Evolutionary conservation across 495 filamentous ascomycete genomes (phyloP).

Genomic region (Trichoderma virens): DNA sequence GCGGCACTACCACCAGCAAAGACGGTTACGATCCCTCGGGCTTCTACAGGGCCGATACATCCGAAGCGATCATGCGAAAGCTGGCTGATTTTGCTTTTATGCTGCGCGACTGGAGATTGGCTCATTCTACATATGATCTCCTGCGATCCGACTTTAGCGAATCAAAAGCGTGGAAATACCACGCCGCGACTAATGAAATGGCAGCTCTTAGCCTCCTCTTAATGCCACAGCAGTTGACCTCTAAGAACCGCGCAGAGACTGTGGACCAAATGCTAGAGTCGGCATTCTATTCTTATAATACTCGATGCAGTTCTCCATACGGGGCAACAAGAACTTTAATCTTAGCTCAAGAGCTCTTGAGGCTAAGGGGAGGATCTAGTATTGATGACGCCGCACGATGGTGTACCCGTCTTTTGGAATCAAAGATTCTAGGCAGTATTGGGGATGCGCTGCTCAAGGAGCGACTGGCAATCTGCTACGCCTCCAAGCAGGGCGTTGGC

Average conservation of each 20-base stretch:
- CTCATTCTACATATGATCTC: conserved; percentile 82
- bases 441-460: conserved; percentile 77
- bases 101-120: conserved; percentile 91
- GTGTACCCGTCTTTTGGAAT: conserved; percentile 72
- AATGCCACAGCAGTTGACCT: conserved; percentile 57
- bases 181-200: conserved; percentile 92
- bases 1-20: conserved; percentile 28
- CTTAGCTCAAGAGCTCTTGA: conserved; percentile 72
- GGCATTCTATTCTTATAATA: conserved; percentile 85
- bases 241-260: conserved; percentile 66
- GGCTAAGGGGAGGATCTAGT: conserved; percentile 64
- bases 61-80: conserved; percentile 87
- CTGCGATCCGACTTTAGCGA: conserved; percentile 80
- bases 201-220: conserved; percentile 73
- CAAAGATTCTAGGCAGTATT: conserved; percentile 61
- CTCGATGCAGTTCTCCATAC: conserved; percentile 66
- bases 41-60: conserved; percentile 74
- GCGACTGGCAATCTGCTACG: conserved; percentile 76
- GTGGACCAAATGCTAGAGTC: conserved; percentile 81
- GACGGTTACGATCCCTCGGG: conserved; percentile 78
- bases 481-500: conserved; percentile 56
- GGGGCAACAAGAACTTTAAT: conserved; percentile 69
- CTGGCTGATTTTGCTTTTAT: conserved; percentile 94
- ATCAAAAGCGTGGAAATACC: conserved; percentile 94
- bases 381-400: conserved; percentile 83